Base-by-base conservation (phyloP, 2,329 filamentous ascomycete genomes). In the Ceratocystis cubensis region DNA sequence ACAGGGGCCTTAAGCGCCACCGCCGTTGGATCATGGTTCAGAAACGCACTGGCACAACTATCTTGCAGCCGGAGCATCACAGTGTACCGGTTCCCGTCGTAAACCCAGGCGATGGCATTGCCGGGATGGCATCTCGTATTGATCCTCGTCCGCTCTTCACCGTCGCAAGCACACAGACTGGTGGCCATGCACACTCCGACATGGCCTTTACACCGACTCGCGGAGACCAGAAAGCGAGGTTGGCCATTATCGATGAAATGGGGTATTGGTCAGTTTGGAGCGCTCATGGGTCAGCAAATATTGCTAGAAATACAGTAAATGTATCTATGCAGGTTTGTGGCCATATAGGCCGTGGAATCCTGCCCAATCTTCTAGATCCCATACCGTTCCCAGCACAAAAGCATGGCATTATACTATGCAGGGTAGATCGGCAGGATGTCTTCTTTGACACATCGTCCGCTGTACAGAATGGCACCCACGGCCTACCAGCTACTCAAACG, bases 191-290 rank as follows among this genome's bases (percentile, higher is more conserved):
- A 0, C 85, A 89, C 70, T 79, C 80, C 0, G 85, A 91, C 73
- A 77, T 88, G 2, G 75, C 82, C 0, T 88, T 91, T 72, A 87
- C 86, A 69, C 82, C 86, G 0, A 74, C 74, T 3, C 72, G 71
- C 4, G 70, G 68, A 20, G 72, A 75, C 67, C 69, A 82, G 76
- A 53, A 44, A 46, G 80, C 83, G 1, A 85, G 88, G 70, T 75
- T 91, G 64, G 85, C 80, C 17, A 77, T 91, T 30, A 77, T 91
- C 20, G 86, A 91, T 71, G 78, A 83, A 64, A 76, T 76, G 44
- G 88, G 87, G 1, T 78, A 77, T 67, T 92, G 88, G 88, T 84
- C 78, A 56, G 74, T 90, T 3, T 90, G 86, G 84, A 80, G 88
- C 68, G 75, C 88, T 28, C 70, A 71, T 13, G 77, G 75, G 65